These are phyloP conservation scores for Butyriboletus loyo DNA, from an alignment of 768 basidiomycete genomes.

Conservation along the genomic window DNA sequence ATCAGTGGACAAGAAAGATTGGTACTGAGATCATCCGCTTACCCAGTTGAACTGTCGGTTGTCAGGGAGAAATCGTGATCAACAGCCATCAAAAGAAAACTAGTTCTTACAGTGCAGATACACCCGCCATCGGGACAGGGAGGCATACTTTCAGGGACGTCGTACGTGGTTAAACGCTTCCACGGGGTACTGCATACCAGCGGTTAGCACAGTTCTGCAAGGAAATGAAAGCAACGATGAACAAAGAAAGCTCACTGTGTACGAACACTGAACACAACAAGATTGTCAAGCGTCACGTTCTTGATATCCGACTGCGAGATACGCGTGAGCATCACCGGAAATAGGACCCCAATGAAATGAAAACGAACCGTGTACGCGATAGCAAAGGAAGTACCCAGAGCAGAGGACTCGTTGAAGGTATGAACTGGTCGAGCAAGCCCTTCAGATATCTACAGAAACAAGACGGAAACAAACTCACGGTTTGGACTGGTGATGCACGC, in stretches of 20 bases:
- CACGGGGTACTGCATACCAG: constrained; percentile 10
- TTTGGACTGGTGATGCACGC: too few relatives aligned
- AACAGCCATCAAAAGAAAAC: not conserved
- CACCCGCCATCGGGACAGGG: constrained; percentile 1
- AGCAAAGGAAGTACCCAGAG: constrained; percentile 6
- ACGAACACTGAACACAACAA: not conserved
- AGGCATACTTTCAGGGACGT: constrained; percentile 7
- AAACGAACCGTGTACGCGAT: constrained; percentile 16
- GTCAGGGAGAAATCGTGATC: not conserved
- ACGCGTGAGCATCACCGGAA: not conserved
- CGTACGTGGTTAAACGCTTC: not conserved
- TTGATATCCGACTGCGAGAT: not conserved
- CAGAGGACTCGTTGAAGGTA: constrained; percentile 5
- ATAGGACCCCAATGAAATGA: not conserved
- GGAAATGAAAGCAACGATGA: not conserved
- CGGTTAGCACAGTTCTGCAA: not conserved
- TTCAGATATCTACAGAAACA: not conserved
- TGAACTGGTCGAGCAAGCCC: constrained; percentile 5
- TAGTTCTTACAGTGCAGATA: not conserved
- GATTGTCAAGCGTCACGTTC: not conserved
- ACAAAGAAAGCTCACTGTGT: not conserved
- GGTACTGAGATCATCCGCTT: not conserved
- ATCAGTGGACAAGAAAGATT: not conserved
- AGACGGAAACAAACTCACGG: constrained; percentile 2
- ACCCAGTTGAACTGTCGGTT: constrained; percentile 9